Conservation (phyloP, 345 rosid species). For the Sisymbrium altissimum region DNA sequence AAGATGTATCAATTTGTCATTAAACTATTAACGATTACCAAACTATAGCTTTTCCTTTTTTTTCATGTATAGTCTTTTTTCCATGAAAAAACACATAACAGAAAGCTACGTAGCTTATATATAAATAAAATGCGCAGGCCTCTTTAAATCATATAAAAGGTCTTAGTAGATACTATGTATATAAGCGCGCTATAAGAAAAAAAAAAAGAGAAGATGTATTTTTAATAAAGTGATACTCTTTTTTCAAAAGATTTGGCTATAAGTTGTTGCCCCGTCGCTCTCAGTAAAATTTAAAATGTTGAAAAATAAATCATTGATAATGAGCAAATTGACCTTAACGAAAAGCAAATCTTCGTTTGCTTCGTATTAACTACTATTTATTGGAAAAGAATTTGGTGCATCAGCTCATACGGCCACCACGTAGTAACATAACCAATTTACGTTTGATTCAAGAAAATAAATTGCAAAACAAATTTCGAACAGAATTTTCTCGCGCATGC, state of each 20-base stretch:
- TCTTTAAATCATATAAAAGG: not conserved
- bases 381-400: not conserved
- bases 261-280: constrained; percentile 29
- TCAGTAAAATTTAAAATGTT: constrained; percentile 15
- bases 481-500: constrained; percentile 7
- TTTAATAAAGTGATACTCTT: not conserved
- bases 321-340: constrained; percentile 33
- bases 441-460: not conserved
- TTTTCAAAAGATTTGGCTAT: constrained; percentile 5
- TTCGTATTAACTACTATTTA: constrained; percentile 7
- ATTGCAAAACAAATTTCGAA: not conserved
- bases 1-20: not conserved
- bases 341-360: constrained; percentile 16
- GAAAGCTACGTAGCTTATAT: not conserved
- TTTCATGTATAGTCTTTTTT: not conserved
- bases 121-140: not conserved
- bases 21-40: not conserved
- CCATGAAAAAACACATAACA: not conserved
- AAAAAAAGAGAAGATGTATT: not conserved
- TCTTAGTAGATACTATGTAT: not conserved
- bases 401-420: constrained; percentile 26
- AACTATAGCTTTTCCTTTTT: not conserved
- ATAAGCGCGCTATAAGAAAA: not conserved
- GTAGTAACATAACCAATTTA: constrained; percentile 15
- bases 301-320: constrained; percentile 14